These are phyloP conservation scores for Malassezia slooffiae DNA, from an alignment of 1,284 basidiomycete genomes.

Conservation along the genomic window DNA sequence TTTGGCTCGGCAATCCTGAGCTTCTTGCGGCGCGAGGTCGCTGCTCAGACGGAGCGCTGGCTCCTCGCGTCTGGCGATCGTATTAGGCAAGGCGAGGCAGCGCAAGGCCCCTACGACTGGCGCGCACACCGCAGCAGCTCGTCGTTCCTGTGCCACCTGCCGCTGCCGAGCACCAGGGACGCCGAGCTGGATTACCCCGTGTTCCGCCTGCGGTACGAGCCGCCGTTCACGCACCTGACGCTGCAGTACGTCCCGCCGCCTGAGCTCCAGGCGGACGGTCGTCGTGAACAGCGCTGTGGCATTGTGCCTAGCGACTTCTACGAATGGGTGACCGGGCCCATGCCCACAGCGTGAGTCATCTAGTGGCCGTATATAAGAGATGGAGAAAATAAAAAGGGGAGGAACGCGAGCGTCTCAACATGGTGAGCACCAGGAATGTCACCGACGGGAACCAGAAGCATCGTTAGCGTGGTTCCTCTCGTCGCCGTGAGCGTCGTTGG, in stretches of 20 bases:
- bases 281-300: conserved; percentile 10
- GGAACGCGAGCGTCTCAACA: no score
- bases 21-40: conserved; percentile 50
- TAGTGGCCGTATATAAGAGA: not conserved
- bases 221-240: conserved; percentile 22
- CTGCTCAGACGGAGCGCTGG: conserved; percentile 6
- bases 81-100: not conserved
- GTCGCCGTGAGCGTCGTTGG: not conserved
- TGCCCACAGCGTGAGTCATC: not conserved
- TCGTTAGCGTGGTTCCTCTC: no score
- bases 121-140: conserved; percentile 12
- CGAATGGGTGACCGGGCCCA: conserved; percentile 9
- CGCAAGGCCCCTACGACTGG: conserved; percentile 8
- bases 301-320: conserved; percentile 13
- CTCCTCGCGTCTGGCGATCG: not conserved
- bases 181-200: conserved; percentile 20
- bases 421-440: no score
- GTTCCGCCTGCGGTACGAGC: conserved; percentile 24
- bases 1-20: conserved; percentile 60
- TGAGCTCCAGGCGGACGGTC: conserved; percentile 11
- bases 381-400: no score
- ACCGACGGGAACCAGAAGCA: no score
- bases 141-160: conserved; percentile 8
- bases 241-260: conserved; percentile 6
- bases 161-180: conserved; percentile 1